These are phyloP conservation scores for Aurinia saxatilis DNA, from an alignment of 345 rosid species.

Conservation along the genomic window DNA sequence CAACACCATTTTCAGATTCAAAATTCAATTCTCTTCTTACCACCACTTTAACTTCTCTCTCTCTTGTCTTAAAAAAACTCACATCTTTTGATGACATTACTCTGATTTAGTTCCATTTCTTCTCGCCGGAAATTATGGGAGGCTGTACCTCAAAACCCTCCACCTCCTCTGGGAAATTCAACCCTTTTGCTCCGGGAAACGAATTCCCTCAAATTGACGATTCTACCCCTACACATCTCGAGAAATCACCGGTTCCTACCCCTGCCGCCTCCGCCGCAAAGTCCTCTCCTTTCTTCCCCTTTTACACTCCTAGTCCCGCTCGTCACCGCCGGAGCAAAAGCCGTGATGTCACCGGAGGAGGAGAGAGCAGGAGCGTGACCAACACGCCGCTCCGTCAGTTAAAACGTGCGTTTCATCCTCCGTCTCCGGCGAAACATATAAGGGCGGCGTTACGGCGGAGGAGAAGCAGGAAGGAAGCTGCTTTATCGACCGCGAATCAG, in stretches of 20 bases:
- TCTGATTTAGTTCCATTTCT: not conserved
- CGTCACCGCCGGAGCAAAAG: constrained; percentile 42
- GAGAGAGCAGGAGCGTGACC: constrained; percentile 28
- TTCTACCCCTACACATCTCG: constrained; percentile 11
- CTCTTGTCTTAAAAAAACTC: not conserved
- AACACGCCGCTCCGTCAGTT: constrained; percentile 62
- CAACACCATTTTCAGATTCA: constrained; percentile 20
- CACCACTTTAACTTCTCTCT: constrained; percentile 8
- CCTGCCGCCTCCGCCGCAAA: constrained; percentile 29
- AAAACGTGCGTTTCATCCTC: constrained; percentile 72
- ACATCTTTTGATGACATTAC: constrained; percentile 3
- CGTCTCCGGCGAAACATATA: constrained; percentile 92
- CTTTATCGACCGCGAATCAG: constrained; percentile 23
- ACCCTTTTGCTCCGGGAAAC: constrained; percentile 53
- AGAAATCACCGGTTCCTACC: constrained; percentile 9
- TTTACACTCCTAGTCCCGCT: constrained; percentile 63
- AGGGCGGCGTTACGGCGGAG: constrained; percentile 55
- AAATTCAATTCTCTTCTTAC: constrained; percentile 19
- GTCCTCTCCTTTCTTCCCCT: constrained; percentile 44
- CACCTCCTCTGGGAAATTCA: constrained; percentile 36
- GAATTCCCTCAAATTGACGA: constrained; percentile 27
- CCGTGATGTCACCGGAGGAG: not conserved
- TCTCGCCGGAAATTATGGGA: constrained; percentile 54
- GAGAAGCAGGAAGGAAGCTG: constrained; percentile 21
- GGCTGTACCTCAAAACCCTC: constrained; percentile 63